Conservation (phyloP, 805 yeast genomes). For the Saturnispora ahearnii region DNA sequence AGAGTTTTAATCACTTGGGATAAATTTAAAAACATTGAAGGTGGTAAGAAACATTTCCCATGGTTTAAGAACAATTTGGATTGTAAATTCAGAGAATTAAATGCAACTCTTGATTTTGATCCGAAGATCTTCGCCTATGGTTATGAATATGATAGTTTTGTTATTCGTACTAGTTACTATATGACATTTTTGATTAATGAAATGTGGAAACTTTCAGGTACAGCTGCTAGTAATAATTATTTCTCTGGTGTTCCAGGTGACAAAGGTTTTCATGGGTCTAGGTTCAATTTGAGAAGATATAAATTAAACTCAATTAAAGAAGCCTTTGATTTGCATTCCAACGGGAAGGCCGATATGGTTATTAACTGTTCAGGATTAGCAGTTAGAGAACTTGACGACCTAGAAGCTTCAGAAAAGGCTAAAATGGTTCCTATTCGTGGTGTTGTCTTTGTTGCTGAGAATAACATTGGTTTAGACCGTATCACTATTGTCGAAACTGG, state of each 20-base stretch:
- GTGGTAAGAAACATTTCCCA: constrained; percentile 23
- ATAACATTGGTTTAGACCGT: constrained; percentile 91
- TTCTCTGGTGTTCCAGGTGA: constrained; percentile 8
- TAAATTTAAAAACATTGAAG: constrained; percentile 11
- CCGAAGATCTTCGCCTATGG: constrained; percentile 31
- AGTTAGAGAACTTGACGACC: constrained; percentile 72
- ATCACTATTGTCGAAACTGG: constrained; percentile 88
- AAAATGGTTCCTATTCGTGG: constrained; percentile 37
- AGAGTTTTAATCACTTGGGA: constrained; percentile 16
- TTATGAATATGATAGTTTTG: constrained; percentile 32
- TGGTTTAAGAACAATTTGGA: constrained; percentile 44
- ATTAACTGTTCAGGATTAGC: constrained; percentile 74
- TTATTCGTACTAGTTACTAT: constrained; percentile 25
- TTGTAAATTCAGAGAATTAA: constrained; percentile 29
- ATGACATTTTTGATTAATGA: constrained; percentile 28
- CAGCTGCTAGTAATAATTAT: constrained; percentile 8
- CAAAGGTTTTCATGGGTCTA: constrained; percentile 23
- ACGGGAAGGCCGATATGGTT: constrained; percentile 39
- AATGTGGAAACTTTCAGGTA: constrained; percentile 13
- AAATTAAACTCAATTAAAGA: constrained; percentile 37
- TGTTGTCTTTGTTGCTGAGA: constrained; percentile 46
- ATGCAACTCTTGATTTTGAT: constrained; percentile 29
- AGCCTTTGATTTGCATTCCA: constrained; percentile 35
- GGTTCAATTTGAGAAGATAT: constrained; percentile 40
- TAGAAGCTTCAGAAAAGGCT: constrained; percentile 37